These are phyloP conservation scores for Lagenaria siceraria DNA, from an alignment of 306 rosid species.

Conservation along the genomic window DNA sequence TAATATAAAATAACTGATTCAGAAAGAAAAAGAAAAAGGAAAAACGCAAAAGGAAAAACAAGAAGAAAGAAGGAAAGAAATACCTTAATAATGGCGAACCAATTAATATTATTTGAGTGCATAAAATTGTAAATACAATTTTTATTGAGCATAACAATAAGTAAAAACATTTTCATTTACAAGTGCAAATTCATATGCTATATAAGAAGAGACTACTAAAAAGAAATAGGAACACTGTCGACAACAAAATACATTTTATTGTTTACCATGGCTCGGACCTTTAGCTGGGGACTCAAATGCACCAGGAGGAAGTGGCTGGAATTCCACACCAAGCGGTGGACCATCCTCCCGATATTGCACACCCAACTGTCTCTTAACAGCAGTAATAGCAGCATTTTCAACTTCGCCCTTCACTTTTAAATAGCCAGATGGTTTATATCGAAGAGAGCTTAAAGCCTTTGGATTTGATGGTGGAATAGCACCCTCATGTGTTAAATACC, in stretches of 20 bases:
- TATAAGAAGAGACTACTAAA: not conserved
- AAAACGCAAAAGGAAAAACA: not conserved
- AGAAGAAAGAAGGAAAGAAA: not conserved
- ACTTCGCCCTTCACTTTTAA: conserved; percentile 91
- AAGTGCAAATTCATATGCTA: not conserved
- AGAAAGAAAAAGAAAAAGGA: not conserved
- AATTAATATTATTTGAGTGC: not conserved
- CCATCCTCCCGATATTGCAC: conserved; percentile 66
- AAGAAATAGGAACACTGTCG: not conserved
- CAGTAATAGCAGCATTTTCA: conserved; percentile 95
- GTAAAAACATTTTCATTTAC: not conserved
- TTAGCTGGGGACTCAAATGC: conserved; percentile 62
- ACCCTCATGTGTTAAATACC: conserved; percentile 35
- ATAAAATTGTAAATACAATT: not conserved
- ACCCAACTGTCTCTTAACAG: conserved; percentile 92
- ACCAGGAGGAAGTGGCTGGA: conserved; percentile 86
- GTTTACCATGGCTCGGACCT: conserved; percentile 56
- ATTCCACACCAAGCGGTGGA: conserved; percentile 73
- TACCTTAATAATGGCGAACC: not conserved
- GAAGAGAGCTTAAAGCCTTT: conserved; percentile 31
- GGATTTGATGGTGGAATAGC: conserved; percentile 46
- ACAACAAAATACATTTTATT: not conserved
- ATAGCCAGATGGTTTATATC: conserved; percentile 88
- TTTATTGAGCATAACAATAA: not conserved
- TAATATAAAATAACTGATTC: not conserved